Base-by-base conservation (phyloP, 2,329 filamentous ascomycete genomes). In the Fusarium pseudocircinatum region DNA sequence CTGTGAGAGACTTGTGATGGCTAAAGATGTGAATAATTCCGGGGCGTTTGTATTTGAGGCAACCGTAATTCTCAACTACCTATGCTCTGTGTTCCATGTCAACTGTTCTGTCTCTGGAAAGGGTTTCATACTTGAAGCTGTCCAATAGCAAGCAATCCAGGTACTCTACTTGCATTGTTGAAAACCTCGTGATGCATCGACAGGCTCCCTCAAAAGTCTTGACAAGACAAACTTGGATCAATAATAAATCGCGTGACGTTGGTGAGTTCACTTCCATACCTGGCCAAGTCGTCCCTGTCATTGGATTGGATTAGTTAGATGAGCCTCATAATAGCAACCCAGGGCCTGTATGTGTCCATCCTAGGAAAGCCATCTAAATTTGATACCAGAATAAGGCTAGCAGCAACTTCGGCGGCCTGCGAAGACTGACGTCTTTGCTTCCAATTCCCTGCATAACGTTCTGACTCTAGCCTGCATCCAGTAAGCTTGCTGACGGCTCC, bases 401-500 rank as follows among this genome's bases (percentile, higher is more conserved):
- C 52, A 50, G 68, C 52, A 50, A 36, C 26, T 49, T 58, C 42
- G 63, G 69, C 66, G 42, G 47, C 40, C 65, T 75, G 60, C 69
- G 68, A 60, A 46, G 26, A 67, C 54, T 71, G 54, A 50, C 59
- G 54, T 61, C 49, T 57, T 68, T 28, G 39, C 50, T 56, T 24
- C 37, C 46, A 49, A 62, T 61, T 32, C 63, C 62, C 40, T 72
- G 53, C 26, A 63, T n/a, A 47, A 24, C 54, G 39, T 49, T 60
- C 44, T 57, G 39, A 60, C 58, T 63, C 73, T 71, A 76, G 67
- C 34, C 72, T 60, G 43, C 50, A 75, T 76, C 43, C n/a, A 72
- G 66, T 64, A 76, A 66, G 66, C 44, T 50, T 32, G 72, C 72
- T 76, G 72, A 73, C 74, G 54, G 39, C 60, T 37, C 39, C 60